A percentile compares a stretch with the other conserved stretches of the same genome.
Evolutionary conservation across 1,284 basidiomycete genomes (phyloP).

Genomic region (Puccinia novopanici): DNA sequence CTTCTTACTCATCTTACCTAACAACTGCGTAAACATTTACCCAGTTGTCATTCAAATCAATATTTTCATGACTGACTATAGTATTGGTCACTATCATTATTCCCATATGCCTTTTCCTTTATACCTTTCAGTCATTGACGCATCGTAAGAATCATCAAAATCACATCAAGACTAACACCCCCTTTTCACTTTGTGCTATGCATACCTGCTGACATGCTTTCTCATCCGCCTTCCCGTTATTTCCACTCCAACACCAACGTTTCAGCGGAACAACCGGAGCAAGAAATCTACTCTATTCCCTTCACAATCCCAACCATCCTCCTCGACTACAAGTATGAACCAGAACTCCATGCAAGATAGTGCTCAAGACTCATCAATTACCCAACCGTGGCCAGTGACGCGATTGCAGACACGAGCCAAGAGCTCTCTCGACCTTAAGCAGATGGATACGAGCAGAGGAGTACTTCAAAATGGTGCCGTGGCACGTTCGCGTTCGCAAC

Average conservation of each 20-base stretch:
- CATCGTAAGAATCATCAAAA: background rate
- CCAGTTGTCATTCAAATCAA: background rate
- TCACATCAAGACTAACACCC: background rate
- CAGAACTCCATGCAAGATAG: slow-evolving; percentile 1
- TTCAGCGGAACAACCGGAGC: slow-evolving; percentile 19
- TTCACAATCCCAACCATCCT: slow-evolving; percentile 7
- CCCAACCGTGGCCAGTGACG: background rate
- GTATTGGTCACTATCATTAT: background rate
- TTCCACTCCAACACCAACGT: background rate
- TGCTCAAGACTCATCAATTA: background rate
- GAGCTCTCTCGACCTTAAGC: slow-evolving; percentile 12
- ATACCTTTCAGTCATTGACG: background rate
- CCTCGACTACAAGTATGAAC: background rate
- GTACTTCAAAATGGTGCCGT: slow-evolving; percentile 1
- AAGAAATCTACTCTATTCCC: background rate
- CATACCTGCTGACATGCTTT: background rate
- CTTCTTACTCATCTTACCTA: background rate
- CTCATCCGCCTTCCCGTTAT: background rate
- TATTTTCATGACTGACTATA: background rate
- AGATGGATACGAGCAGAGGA: background rate
- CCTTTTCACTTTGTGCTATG: background rate
- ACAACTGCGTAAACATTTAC: too few relatives aligned
- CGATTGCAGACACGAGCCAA: slow-evolving; percentile 28
- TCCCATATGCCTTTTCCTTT: background rate
- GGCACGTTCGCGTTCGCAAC: slow-evolving; percentile 2